These are phyloP conservation scores for Blastobotrys ciferrii DNA, from an alignment of 1,139 yeast species.

Conservation along the genomic window DNA sequence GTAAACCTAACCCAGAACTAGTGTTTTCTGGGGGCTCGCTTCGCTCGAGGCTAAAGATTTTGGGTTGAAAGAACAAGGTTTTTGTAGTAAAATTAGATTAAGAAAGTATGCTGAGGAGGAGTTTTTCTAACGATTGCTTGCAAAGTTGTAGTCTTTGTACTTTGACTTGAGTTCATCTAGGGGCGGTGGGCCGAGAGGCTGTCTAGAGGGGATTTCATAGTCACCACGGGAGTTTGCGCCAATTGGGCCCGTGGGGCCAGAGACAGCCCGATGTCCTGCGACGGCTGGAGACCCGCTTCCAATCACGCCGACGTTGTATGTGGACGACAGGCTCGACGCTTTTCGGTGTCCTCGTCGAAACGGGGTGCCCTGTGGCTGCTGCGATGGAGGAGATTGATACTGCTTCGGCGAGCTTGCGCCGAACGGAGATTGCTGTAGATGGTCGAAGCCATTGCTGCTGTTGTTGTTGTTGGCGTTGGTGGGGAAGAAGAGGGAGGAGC, in stretches of 20 bases:
- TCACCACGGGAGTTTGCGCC: conserved; percentile 1
- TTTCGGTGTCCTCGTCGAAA: conserved; percentile 32
- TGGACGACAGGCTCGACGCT: conserved; percentile 31
- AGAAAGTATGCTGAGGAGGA: too few species aligned
- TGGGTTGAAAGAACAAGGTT: too few species aligned
- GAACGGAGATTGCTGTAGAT: conserved; percentile 16
- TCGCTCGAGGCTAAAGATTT: too few species aligned
- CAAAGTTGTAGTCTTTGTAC: conserved; percentile 25
- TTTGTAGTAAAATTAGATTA: too few species aligned
- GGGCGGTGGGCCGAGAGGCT: conserved; percentile 37
- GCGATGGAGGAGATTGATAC: conserved; percentile 1
- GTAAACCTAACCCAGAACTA: too few species aligned
- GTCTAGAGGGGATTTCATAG: conserved; percentile 29
- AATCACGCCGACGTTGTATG: conserved; percentile 19
- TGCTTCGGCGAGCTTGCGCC: not conserved
- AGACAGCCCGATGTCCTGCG: conserved; percentile 8
- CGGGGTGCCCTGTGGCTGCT: not conserved
- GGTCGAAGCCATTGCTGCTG: conserved; percentile 8
- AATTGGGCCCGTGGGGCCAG: not conserved
- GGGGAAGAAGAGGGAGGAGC: conserved; percentile 14
- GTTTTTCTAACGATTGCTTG: conserved; percentile 14
- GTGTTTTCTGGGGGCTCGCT: too few species aligned
- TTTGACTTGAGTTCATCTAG: conserved; percentile 29
- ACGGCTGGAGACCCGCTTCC: conserved; percentile 16
- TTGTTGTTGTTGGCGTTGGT: conserved; percentile 6